Percentiles rank a stretch among this genome's conserved stretches.
Conservation (phyloP, 1,284 basidiomycete species). For the Sphaerobolus stellatus region DNA sequence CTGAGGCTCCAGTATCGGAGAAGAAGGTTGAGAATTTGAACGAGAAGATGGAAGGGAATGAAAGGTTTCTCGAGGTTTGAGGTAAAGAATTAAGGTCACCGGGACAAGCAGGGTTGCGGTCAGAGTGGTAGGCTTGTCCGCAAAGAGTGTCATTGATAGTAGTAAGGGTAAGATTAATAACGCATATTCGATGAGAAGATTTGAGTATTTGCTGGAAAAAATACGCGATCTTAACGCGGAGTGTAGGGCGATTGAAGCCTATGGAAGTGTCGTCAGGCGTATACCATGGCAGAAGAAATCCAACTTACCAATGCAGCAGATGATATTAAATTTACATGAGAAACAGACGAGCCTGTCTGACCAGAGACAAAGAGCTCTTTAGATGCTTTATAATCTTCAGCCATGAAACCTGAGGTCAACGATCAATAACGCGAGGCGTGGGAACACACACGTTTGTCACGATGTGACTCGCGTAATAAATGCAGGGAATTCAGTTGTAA, state of each 20-base stretch:
- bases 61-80: constrained; percentile 21
- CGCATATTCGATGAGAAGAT: constrained; percentile 58
- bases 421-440: too few species aligned
- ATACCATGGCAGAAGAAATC: constrained; percentile 1
- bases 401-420: too few species aligned
- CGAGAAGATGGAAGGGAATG: constrained; percentile 30
- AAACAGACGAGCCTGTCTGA: constrained; percentile 73
- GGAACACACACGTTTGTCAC: too few species aligned
- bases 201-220: constrained; percentile 33
- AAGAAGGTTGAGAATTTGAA: constrained; percentile 9
- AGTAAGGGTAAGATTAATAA: constrained; percentile 76
- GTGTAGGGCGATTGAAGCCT: constrained; percentile 75
- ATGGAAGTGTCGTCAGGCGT: constrained; percentile 18
- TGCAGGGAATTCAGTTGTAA: too few species aligned
- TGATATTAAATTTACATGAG: constrained; percentile 74
- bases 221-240: constrained; percentile 54
- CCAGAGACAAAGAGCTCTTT: constrained; percentile 90
- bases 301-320: constrained; percentile 62
- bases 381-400: constrained; percentile 67
- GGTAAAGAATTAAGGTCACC: constrained; percentile 40
- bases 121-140: constrained; percentile 55
- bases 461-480: too few species aligned
- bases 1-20: not conserved
- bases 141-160: constrained; percentile 75
- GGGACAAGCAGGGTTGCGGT: constrained; percentile 50